Base-by-base conservation (phyloP, 2,329 filamentous ascomycete species). In the Coniochaeta prunicola region DNA sequence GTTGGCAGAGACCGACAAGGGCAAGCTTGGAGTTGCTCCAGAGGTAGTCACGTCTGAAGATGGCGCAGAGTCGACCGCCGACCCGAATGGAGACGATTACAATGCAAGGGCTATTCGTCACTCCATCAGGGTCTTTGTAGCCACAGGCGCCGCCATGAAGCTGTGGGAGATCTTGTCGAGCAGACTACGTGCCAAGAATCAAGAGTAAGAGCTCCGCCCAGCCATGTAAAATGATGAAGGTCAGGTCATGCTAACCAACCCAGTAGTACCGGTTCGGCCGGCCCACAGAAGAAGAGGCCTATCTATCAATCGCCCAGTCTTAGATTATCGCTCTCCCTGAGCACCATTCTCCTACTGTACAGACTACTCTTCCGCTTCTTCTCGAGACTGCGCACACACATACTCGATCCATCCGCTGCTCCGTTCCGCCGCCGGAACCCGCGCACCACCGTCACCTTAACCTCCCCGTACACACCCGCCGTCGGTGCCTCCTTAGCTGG, bases 361-460 rank as follows among this genome's bases (percentile, higher is more conserved):
- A 86, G 94, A 31, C 80, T 96, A 1, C 85, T 97, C 28, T 91
- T 93, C 75, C 90, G 93, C 60, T 96, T 97, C 79, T 90, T 97
- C 66, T 83, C 84, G 28, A 85, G 91, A 30, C 77, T 97, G 48
- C 87, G 93, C 54, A 80, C 83, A 1, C 91, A 91, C 63, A 80
- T 99, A 4, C 84, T 96, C 45, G 87, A 89, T 36, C 83, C 90
- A n/a, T 84, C 90, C 59, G 91, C 92, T 1, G 82, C 83, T 58
- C 88, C 90, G 0, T 97, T 97, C 73, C 84, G 92, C 15, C 78
- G 81, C 59, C 88, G 93, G 58, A 97, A 97, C 67, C 92, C 92
- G 0, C 83, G 84, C 19, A 84, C 92, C 13, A 82, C 90, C 0
- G 79, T 79, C 21, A 84, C 89, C 0, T 79, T 99, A 59, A 96